Percentiles rank a stretch among this genome's conserved stretches.
phyloP scores from a whole-genome alignment of 2,329 filamentous ascomycete genomes.

The Verticillium alfalfae region DNA sequence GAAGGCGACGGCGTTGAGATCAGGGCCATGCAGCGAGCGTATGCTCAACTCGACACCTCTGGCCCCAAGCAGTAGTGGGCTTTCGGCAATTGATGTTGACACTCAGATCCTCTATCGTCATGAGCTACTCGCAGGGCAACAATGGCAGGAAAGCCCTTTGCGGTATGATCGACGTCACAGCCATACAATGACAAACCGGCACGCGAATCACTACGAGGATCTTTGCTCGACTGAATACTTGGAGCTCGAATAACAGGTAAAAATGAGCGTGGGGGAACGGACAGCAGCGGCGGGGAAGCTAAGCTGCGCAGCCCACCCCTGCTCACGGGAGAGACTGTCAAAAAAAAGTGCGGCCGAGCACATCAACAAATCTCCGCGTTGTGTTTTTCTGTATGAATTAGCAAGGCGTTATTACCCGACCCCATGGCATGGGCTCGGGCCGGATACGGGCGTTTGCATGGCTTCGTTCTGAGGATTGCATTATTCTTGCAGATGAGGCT shows the following conservation, averaged over 20 bases:
- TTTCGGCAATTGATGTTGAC: neutral
- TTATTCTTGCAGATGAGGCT: neutral
- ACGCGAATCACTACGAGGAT: neutral
- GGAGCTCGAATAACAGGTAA: neutral
- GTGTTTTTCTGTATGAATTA: slow-evolving; percentile 22
- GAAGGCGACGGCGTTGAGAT: slow-evolving; percentile 71
- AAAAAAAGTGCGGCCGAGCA: neutral
- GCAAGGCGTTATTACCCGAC: slow-evolving; percentile 23
- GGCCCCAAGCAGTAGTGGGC: slow-evolving; percentile 26
- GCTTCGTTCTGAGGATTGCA: neutral
- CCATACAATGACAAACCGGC: neutral
- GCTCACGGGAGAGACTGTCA: neutral
- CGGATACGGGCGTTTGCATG: neutral
- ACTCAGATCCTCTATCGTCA: too few species aligned
- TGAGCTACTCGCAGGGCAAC: neutral
- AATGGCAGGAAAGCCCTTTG: neutral
- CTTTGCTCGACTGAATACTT: neutral
- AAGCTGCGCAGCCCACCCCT: neutral
- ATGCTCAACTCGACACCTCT: slow-evolving; percentile 45
- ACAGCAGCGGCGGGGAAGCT: neutral
- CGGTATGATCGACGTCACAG: neutral
- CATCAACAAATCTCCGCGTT: slow-evolving; percentile 7
- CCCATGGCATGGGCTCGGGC: neutral
- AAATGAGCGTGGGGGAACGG: neutral
- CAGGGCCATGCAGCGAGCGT: slow-evolving; percentile 55